Conservation (phyloP, 2,329 filamentous ascomycete species). For the Pyricularia pennisetigena region DNA sequence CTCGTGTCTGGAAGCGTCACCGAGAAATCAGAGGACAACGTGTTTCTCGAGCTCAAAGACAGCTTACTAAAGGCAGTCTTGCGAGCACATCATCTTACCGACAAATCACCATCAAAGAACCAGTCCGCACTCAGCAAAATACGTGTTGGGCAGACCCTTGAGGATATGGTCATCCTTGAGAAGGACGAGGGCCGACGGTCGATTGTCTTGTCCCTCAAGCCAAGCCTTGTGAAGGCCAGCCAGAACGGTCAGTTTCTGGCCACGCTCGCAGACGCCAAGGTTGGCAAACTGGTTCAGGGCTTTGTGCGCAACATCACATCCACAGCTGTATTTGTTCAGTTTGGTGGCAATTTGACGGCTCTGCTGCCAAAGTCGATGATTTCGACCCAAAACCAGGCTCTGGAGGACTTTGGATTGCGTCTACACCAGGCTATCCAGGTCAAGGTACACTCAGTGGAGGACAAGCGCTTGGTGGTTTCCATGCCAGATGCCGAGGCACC, state of each 20-base stretch:
- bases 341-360: slow-evolving; percentile 66
- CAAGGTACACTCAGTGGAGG: slow-evolving; percentile 63
- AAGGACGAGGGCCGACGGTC: slow-evolving; percentile 71
- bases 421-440: slow-evolving; percentile 67
- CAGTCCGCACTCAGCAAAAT: slow-evolving; percentile 70
- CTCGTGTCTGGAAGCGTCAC: slow-evolving; percentile 69
- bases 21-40: slow-evolving; percentile 69
- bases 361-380: slow-evolving; percentile 74
- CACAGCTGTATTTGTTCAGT: slow-evolving; percentile 81
- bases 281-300: slow-evolving; percentile 60
- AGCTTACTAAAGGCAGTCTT: slow-evolving; percentile 70
- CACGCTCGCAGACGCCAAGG: slow-evolving; percentile 59
- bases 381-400: slow-evolving; percentile 52
- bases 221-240: slow-evolving; percentile 66
- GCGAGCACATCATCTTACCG: slow-evolving; percentile 68
- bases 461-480: slow-evolving; percentile 55
- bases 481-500: slow-evolving; percentile 36
- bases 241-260: slow-evolving; percentile 64
- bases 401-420: slow-evolving; percentile 64
- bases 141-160: slow-evolving; percentile 71
- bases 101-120: slow-evolving; percentile 74
- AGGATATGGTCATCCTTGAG: slow-evolving; percentile 75
- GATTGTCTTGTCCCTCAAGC: slow-evolving; percentile 73
- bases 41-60: slow-evolving; percentile 66
- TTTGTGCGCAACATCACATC: slow-evolving; percentile 79